Conservation (phyloP, 139 green algal species). For the Closterium sp. region DNA sequence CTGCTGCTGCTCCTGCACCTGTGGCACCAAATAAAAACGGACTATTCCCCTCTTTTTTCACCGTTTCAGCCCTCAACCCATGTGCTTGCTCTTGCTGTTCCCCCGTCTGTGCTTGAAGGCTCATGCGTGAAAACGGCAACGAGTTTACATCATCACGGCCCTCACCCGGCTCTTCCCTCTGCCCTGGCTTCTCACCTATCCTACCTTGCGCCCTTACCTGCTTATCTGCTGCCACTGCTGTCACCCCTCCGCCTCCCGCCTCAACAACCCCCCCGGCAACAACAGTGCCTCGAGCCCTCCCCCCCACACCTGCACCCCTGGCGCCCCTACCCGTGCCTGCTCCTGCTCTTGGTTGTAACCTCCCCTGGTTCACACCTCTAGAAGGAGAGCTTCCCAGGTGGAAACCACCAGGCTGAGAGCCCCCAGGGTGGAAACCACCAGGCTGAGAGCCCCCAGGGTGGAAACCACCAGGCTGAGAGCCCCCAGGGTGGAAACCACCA, state of each 20-base stretch:
- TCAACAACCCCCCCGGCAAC: too few relatives aligned
- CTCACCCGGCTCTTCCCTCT: background rate
- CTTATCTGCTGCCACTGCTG: background rate
- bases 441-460: too few relatives aligned
- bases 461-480: too few relatives aligned
- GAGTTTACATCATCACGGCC: background rate
- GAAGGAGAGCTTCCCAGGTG: too few relatives aligned
- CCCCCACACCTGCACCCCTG: background rate
- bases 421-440: background rate
- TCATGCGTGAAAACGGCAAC: background rate
- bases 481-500: background rate
- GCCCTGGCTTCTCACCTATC: background rate
- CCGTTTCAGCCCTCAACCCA: background rate
- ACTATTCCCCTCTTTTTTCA: background rate
- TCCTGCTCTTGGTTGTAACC: too few relatives aligned
- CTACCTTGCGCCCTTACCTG: background rate
- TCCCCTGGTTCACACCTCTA: too few relatives aligned
- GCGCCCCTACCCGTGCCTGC: background rate
- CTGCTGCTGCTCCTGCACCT: too few relatives aligned
- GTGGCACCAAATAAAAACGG: background rate
- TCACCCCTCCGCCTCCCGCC: too few relatives aligned
- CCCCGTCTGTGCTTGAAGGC: background rate
- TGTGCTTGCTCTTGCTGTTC: background rate
- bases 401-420: too few relatives aligned
- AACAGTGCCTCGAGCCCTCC: background rate